Evolutionary conservation across 805 yeast genomes (phyloP).

Genomic region (Sugiyamaella boreocaroliniensis): DNA sequence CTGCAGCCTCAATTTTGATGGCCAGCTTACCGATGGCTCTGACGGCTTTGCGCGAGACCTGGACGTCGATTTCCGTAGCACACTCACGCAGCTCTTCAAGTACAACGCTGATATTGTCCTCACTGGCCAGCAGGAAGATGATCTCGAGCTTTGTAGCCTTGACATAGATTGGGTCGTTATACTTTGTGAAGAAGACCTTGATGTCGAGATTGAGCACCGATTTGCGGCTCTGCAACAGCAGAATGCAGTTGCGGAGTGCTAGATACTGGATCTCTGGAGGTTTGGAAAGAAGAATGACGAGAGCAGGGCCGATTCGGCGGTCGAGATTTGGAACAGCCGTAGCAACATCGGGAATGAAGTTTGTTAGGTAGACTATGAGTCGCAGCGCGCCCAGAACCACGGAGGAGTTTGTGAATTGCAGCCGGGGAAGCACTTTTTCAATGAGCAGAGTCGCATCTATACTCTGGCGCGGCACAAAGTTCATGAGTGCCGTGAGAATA

Average conservation of each 20-base stretch:
- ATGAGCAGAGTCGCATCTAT: slow-evolving; percentile 60
- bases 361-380: slow-evolving; percentile 61
- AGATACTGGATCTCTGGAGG: slow-evolving; percentile 81
- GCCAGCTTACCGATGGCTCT: slow-evolving; percentile 88
- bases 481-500: slow-evolving; percentile 56
- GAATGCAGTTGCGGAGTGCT: slow-evolving; percentile 70
- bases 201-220: slow-evolving; percentile 58
- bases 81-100: slow-evolving; percentile 75
- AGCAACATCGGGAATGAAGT: slow-evolving; percentile 57
- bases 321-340: slow-evolving; percentile 50
- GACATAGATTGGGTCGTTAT: slow-evolving; percentile 79
- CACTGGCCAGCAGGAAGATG: slow-evolving; percentile 69
- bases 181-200: slow-evolving; percentile 73
- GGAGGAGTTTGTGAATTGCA: slow-evolving; percentile 75
- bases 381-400: slow-evolving; percentile 75
- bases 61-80: slow-evolving; percentile 78
- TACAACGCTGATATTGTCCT: slow-evolving; percentile 51
- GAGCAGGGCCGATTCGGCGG: slow-evolving; percentile 57
- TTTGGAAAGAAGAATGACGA: slow-evolving; percentile 62
- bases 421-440: slow-evolving; percentile 57
- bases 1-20: slow-evolving; percentile 58
- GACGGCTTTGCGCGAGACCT: slow-evolving; percentile 81
- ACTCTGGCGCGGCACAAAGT: slow-evolving; percentile 64
- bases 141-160: slow-evolving; percentile 88
- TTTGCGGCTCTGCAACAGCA: slow-evolving; percentile 61